Conservation (phyloP, 2,329 filamentous ascomycete species). For the Penicillium sp. region DNA sequence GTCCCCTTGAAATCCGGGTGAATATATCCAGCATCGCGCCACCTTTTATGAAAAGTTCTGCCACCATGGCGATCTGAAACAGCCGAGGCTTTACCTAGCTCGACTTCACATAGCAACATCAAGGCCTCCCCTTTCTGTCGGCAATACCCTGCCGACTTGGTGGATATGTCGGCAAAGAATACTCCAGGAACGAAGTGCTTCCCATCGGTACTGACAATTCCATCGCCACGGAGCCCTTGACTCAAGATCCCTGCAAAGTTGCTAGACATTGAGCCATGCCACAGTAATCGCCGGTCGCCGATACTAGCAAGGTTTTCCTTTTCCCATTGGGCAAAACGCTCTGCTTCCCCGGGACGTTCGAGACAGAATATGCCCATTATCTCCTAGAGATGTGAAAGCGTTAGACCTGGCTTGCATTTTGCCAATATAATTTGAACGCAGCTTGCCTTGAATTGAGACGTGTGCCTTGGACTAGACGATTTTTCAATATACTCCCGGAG, state of each 20-base stretch:
- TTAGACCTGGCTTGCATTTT: not conserved
- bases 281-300: conserved; percentile 15
- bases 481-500: conserved; percentile 7
- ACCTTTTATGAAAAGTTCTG: not conserved
- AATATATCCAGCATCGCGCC: conserved; percentile 13
- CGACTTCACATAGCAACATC: conserved; percentile 22
- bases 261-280: conserved; percentile 13
- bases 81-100: not conserved
- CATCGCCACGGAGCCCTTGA: conserved; percentile 13
- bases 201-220: not conserved
- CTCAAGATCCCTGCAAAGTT: conserved; percentile 20
- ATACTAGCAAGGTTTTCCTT: not conserved
- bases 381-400: not conserved
- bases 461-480: not conserved
- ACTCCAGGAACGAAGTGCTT: conserved; percentile 9
- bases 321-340: conserved; percentile 10
- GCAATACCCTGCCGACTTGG: conserved; percentile 14
- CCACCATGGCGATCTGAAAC: not conserved
- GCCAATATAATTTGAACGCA: no score
- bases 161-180: conserved; percentile 17
- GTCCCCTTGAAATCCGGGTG: conserved; percentile 11
- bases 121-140: not conserved
- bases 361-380: conserved; percentile 14
- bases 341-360: conserved; percentile 12
- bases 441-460: not conserved